Conservation (phyloP, 495 filamentous ascomycete genomes). For the Lepraria neglecta region DNA sequence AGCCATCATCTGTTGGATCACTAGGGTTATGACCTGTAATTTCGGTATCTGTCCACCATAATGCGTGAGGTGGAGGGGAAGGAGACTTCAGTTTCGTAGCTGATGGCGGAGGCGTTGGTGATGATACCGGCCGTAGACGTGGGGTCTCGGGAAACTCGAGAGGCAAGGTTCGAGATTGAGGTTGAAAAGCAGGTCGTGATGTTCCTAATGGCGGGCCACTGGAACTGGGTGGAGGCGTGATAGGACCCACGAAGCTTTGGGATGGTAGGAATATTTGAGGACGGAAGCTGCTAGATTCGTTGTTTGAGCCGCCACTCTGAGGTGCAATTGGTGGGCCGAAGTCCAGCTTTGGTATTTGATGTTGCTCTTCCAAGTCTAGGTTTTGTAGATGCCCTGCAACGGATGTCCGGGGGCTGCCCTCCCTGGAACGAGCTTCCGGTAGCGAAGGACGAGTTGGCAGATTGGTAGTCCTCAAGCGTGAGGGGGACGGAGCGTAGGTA, state of each 20-base stretch:
- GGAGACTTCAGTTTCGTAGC: slow-evolving; percentile 29
- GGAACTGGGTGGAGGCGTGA: slow-evolving; percentile 36
- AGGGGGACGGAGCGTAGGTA: slow-evolving; percentile 33
- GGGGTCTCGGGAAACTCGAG: slow-evolving; percentile 24
- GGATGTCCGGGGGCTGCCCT: slow-evolving; percentile 53
- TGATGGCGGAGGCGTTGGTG: slow-evolving; percentile 16
- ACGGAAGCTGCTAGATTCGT: slow-evolving; percentile 6
- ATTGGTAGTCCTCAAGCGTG: slow-evolving; percentile 27
- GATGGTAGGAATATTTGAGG: slow-evolving; percentile 14
- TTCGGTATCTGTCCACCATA: slow-evolving; percentile 79
- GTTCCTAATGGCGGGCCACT: slow-evolving; percentile 29
- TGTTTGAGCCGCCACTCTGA: background rate
- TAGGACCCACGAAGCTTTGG: slow-evolving; percentile 10
- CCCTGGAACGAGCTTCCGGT: slow-evolving; percentile 9
- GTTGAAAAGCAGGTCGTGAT: slow-evolving; percentile 21
- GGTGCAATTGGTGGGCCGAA: slow-evolving; percentile 19
- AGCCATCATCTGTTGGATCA: slow-evolving; percentile 70
- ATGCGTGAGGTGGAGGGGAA: slow-evolving; percentile 47
- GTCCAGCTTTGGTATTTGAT: slow-evolving; percentile 29
- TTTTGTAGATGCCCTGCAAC: slow-evolving; percentile 60
- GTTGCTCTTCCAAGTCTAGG: slow-evolving; percentile 50
- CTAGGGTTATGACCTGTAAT: slow-evolving; percentile 74
- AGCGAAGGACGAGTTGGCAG: slow-evolving; percentile 13
- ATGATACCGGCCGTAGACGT: slow-evolving; percentile 19
- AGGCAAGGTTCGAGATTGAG: background rate